Evolutionary conservation across 345 rosid species (phyloP).

Genomic region (Eucalyptus microcorys): DNA sequence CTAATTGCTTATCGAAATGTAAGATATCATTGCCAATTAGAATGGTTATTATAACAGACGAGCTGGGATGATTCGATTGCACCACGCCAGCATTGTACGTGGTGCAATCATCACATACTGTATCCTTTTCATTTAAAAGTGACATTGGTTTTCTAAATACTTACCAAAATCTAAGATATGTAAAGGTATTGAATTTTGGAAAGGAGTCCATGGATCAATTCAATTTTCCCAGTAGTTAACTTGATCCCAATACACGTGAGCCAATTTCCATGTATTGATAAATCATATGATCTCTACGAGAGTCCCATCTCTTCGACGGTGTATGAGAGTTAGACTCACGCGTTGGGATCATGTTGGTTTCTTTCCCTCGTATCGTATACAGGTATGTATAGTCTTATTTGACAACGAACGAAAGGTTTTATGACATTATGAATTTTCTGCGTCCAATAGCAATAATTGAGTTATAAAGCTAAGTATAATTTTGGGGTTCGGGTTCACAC

Average conservation of each 20-base stretch:
- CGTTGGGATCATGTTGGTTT: not conserved
- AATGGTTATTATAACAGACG: not conserved
- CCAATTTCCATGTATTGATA: not conserved
- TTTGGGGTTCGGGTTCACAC: not conserved
- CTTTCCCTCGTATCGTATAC: not conserved
- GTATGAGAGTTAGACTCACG: not conserved
- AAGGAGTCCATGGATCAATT: not conserved
- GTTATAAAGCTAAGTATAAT: not conserved
- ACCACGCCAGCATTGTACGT: rapidly evolving
- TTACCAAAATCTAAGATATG: not conserved
- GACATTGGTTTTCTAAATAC: not conserved
- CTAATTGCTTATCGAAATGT: not conserved
- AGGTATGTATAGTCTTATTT: not conserved
- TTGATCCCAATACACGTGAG: not conserved
- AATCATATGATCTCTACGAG: not conserved
- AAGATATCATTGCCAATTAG: not conserved
- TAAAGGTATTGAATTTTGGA: not conserved
- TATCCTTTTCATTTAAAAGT: too few species aligned
- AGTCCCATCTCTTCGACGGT: not conserved
- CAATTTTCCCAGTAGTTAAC: not conserved
- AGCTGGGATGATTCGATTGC: not conserved
- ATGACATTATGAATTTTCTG: not conserved
- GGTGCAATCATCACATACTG: not conserved
- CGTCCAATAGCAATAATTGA: not conserved
- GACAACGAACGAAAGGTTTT: not conserved